Evolutionary conservation across 495 filamentous ascomycete genomes (phyloP), one percentile per base, ranked within the genome.

Genomic region (Neurospora sp.): DNA sequence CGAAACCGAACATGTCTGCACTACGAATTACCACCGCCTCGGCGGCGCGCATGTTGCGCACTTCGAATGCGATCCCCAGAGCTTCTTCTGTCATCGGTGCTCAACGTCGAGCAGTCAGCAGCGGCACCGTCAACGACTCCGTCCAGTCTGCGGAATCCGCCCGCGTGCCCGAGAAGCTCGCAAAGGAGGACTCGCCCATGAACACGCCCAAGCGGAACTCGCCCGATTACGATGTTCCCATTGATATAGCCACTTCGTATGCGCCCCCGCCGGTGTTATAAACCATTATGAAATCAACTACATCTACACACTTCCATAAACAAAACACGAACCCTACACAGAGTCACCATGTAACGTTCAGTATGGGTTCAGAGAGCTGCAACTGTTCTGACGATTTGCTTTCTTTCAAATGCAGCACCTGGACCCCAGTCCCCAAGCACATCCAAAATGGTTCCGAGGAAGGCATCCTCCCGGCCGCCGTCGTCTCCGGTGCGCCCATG

Each of bases 391-490:
- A 37, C 48, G 65, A 35, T 68, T 41, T 59, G 40, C 68, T 65
- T 20, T 69, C 27, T 18, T 18, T 3, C 31, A 9, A 18, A 20
- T 22, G 39, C 73, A 97, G 94, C 70, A 88, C 87, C 79, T 99
- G 93, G 84, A 96, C 95, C 40, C 95, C 93, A 31, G 88, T 97
- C 59, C 94, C 96, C 71, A 93, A 90, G 84, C 86, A 89, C 72
- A 89, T 97, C 69, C 93, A 96, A 89, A 91, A 94, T 81, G 94
- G 94, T 76, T 96, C 92, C 80, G 94, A 97, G 82, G 89, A 91
- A n/a, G 88, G 87, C 40, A 81, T 89, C 70, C 84, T 94, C 35
- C 88, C 94, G 16, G 96, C 93, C 42, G 94, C 93, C 71, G 88
- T 95, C 59, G 85, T 98, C 35, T 98, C 96, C 14, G 96, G 96